Conservation (phyloP, 495 filamentous ascomycete species). For the Chaetomium fimeti region DNA sequence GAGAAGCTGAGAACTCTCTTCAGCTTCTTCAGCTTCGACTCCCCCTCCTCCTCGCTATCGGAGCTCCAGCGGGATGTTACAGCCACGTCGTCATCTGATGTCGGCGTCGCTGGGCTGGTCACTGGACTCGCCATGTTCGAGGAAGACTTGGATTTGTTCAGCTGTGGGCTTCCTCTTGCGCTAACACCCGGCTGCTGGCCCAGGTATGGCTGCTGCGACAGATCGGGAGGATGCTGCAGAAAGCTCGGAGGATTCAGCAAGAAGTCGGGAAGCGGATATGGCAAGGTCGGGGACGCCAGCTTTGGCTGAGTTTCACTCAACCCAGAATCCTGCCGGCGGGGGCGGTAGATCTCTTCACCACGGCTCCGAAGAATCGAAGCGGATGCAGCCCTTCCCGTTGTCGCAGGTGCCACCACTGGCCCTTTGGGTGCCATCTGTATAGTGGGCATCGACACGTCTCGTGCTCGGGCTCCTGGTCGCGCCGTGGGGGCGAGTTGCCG, state of each 20-base stretch:
- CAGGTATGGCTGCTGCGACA: neutral
- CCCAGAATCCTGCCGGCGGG: neutral
- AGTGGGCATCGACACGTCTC: neutral
- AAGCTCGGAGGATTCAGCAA: neutral
- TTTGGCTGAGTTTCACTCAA: neutral
- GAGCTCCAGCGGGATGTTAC: slow-evolving; percentile 24
- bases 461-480: neutral
- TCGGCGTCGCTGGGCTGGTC: neutral
- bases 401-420: neutral
- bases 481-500: neutral
- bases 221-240: slow-evolving; percentile 1
- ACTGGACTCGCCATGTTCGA: neutral
- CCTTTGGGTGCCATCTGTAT: neutral
- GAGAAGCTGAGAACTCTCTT: slow-evolving; percentile 17
- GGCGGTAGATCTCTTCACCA: neutral
- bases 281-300: neutral
- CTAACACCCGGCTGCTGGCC: neutral
- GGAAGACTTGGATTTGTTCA: neutral
- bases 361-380: neutral
- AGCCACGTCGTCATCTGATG: neutral
- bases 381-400: neutral
- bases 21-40: slow-evolving; percentile 1
- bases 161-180: neutral
- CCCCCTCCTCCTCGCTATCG: slow-evolving; percentile 14
- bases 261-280: neutral